Conservation (phyloP, 2,329 filamentous ascomycete genomes). For the Ceratocystis smalleyi region DNA sequence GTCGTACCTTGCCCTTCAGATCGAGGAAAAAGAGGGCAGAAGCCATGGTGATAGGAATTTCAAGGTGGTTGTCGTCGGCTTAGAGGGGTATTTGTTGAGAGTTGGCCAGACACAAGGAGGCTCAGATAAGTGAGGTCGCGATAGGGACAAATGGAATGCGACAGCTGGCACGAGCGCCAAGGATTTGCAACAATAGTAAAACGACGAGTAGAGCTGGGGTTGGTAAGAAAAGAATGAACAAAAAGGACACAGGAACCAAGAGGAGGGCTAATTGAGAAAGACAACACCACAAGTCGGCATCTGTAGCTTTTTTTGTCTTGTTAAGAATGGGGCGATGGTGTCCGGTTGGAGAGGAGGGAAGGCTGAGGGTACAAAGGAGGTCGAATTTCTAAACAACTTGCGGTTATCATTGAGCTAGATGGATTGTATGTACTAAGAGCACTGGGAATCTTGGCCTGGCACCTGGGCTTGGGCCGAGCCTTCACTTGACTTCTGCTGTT, state of each 20-base stretch:
- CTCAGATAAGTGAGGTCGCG: not conserved
- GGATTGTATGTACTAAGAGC: not conserved
- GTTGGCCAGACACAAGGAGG: not conserved
- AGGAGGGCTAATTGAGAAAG: not conserved
- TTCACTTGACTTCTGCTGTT: no score
- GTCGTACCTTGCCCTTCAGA: conserved; percentile 88
- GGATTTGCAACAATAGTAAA: not conserved
- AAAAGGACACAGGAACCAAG: conserved; percentile 9
- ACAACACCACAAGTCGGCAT: conserved; percentile 5
- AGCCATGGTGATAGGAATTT: conserved; percentile 48
- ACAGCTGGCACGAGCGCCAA: conserved; percentile 13
- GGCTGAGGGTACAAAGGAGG: conserved; percentile 8
- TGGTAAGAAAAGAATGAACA: not conserved
- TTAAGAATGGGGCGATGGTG: conserved; percentile 11
- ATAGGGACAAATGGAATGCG: conserved; percentile 11
- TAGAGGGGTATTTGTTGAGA: not conserved
- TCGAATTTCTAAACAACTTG: not conserved
- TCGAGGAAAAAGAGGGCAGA: conserved; percentile 98
- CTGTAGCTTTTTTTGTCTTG: not conserved
- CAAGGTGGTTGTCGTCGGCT: not conserved
- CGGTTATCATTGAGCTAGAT: not conserved
- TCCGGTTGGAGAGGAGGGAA: conserved; percentile 13
- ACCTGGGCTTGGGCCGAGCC: no score
- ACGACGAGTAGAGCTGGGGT: not conserved
- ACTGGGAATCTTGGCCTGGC: no score